These are phyloP conservation scores for Corylus heterophylla DNA, from an alignment of 306 rosid species.

Conservation along the genomic window DNA sequence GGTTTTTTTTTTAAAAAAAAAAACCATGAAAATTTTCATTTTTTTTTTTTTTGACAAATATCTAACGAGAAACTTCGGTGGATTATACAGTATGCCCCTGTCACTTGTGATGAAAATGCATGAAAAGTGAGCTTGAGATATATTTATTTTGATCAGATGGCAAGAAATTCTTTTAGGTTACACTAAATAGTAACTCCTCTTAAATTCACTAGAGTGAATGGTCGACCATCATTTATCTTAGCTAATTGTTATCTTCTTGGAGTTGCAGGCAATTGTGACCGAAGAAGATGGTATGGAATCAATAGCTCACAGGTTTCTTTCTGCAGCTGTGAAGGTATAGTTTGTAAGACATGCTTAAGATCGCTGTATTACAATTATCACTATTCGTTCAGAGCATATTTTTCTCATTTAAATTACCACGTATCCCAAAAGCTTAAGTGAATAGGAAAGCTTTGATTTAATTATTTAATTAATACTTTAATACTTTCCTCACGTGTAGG, in stretches of 20 bases:
- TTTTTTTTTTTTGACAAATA: not conserved
- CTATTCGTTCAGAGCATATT: not conserved
- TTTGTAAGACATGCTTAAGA: not conserved
- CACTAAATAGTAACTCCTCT: slow-evolving; percentile 11
- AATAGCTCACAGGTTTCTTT: slow-evolving; percentile 95
- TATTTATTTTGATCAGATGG: slow-evolving; percentile 1
- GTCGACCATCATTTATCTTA: not conserved
- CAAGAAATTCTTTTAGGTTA: slow-evolving; percentile 5
- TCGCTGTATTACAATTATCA: not conserved
- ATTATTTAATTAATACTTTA: too few relatives aligned
- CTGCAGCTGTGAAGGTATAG: slow-evolving; percentile 91
- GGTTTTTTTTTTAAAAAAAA: too few relatives aligned
- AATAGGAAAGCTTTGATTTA: too few relatives aligned
- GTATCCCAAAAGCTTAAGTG: too few relatives aligned
- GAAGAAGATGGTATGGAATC: slow-evolving; percentile 99
- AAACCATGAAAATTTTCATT: too few relatives aligned
- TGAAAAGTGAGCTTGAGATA: not conserved
- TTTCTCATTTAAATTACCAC: not conserved
- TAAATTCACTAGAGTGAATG: not conserved
- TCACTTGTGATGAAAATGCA: slow-evolving; percentile 8
- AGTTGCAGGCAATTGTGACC: slow-evolving; percentile 77
- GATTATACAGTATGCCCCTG: not conserved
- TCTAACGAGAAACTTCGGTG: not conserved
- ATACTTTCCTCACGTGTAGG: too few relatives aligned
- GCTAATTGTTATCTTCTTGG: slow-evolving; percentile 32